Percentiles rank a stretch among this genome's conserved stretches.
These are phyloP conservation scores for Ophiostoma angusticollis DNA, from an alignment of 2,329 filamentous ascomycete species.

Conservation along the genomic window DNA sequence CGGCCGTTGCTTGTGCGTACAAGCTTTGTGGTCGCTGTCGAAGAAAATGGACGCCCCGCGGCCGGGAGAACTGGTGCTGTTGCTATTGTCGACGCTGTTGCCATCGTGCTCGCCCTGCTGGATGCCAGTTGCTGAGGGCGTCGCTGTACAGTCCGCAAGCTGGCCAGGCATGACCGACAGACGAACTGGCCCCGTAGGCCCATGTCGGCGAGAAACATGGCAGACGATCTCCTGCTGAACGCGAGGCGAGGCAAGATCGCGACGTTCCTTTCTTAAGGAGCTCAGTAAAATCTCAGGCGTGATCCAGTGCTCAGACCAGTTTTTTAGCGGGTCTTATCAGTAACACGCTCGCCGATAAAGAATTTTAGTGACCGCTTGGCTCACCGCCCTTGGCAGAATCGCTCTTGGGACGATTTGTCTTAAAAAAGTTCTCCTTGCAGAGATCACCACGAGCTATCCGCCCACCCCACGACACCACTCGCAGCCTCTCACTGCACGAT, in stretches of 20 bases:
- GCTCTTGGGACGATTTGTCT: slow-evolving; percentile 9
- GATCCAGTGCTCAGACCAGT: no score
- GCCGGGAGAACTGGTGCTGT: no score
- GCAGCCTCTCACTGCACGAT: slow-evolving; percentile 1
- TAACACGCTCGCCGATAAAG: slow-evolving; percentile 1
- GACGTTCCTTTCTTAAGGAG: no score
- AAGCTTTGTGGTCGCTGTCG: neutral
- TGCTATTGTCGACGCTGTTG: neutral
- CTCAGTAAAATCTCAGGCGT: no score
- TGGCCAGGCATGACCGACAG: slow-evolving; percentile 14
- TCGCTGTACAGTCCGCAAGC: slow-evolving; percentile 5
- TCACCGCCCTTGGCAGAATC: slow-evolving; percentile 12
- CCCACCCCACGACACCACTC: neutral
- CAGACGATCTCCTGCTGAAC: slow-evolving; percentile 9
- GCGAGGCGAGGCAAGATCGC: no score
- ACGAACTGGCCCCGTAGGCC: slow-evolving; percentile 11
- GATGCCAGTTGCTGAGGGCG: neutral
- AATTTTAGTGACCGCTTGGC: neutral
- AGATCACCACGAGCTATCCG: neutral
- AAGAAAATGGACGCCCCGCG: no score
- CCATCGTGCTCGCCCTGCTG: neutral
- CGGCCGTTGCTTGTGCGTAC: slow-evolving; percentile 1
- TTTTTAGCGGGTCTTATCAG: neutral
- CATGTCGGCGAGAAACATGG: slow-evolving; percentile 11
- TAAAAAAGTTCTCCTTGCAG: no score